These are phyloP conservation scores for Marsdenia floribunda DNA, from an alignment of 257 asterid species.

Conservation along the genomic window DNA sequence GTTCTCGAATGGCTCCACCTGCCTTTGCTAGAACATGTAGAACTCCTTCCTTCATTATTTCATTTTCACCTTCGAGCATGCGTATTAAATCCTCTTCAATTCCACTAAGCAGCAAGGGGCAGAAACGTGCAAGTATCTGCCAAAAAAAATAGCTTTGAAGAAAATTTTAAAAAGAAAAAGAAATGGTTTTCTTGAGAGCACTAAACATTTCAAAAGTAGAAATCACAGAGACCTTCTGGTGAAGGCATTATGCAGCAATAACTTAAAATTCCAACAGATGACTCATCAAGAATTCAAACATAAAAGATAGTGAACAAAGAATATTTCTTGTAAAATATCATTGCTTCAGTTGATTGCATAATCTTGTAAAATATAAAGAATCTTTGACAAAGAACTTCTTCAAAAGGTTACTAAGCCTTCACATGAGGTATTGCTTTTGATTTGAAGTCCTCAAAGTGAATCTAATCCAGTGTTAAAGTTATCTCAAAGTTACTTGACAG, in stretches of 20 bases:
- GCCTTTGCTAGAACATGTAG: constrained; percentile 98
- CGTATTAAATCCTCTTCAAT: constrained; percentile 79
- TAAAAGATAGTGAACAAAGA: neutral
- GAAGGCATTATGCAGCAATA: neutral
- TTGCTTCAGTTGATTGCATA: neutral
- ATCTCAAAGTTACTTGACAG: no score
- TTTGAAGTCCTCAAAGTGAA: constrained; percentile 1
- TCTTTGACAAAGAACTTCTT: neutral
- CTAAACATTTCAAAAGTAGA: neutral
- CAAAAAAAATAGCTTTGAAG: constrained; percentile 17
- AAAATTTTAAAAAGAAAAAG: neutral
- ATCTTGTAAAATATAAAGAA: neutral
- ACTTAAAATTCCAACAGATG: neutral
- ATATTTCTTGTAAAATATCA: neutral
- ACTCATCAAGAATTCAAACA: neutral
- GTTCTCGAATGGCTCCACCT: constrained; percentile 94
- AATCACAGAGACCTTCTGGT: neutral
- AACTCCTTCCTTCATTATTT: constrained; percentile 92
- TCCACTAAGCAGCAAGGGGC: constrained; percentile 81
- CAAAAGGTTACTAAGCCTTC: neutral
- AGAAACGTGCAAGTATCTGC: constrained; percentile 94
- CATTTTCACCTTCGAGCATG: constrained; percentile 96
- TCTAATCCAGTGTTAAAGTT: neutral
- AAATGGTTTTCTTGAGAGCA: neutral
- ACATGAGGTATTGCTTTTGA: neutral